Percentiles rank a stretch among this genome's conserved stretches.
These are phyloP conservation scores for Zygosaccharomyces bailii DNA, from an alignment of 805 yeast species.

Conservation along the genomic window DNA sequence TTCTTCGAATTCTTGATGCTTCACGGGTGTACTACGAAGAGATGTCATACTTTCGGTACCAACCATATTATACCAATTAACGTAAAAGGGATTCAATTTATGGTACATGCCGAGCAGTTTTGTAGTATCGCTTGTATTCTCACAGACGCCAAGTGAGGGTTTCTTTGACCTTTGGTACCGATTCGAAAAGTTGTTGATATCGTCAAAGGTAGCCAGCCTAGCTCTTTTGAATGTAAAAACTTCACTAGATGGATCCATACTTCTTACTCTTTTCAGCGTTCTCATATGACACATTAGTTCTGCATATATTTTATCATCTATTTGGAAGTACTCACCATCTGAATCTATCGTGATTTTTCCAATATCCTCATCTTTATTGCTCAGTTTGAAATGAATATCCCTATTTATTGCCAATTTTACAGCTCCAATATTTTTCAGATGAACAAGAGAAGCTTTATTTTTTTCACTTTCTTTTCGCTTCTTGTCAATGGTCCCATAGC, in stretches of 20 bases:
- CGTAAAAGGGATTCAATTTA: neutral
- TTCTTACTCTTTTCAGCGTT: neutral
- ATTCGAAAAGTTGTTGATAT: no score
- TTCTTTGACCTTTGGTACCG: no score
- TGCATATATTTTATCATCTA: constrained; percentile 8
- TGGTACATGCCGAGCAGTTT: constrained; percentile 7
- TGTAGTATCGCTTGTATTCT: constrained; percentile 1
- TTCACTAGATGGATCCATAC: no score
- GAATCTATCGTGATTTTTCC: constrained; percentile 17
- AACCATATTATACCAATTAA: neutral
- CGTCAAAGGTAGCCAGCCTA: no score
- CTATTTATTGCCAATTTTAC: neutral
- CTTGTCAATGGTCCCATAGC: no score
- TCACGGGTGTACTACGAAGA: neutral
- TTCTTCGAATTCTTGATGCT: neutral
- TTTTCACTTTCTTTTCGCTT: constrained; percentile 8
- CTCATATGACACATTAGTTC: neutral
- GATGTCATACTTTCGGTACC: neutral
- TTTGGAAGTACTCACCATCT: constrained; percentile 15
- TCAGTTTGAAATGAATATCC: constrained; percentile 7
- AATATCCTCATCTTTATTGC: neutral
- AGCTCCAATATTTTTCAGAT: neutral
- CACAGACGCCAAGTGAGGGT: no score
- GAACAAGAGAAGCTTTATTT: neutral
- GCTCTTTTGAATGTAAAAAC: neutral